phyloP scores from a whole-genome alignment of 805 yeast species.

The Deakozyma indianensis region DNA sequence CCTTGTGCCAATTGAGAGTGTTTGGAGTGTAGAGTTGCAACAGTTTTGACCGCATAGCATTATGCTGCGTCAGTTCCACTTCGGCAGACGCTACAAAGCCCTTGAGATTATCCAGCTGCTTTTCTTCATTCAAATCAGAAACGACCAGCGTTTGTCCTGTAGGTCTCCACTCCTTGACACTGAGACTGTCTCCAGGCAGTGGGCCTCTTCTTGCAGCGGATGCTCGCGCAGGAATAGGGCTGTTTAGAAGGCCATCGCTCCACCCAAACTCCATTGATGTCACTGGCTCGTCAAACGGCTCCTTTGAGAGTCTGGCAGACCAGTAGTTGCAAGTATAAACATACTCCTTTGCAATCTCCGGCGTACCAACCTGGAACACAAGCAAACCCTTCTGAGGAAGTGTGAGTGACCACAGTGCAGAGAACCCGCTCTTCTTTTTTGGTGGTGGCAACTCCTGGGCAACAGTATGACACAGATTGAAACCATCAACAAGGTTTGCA shows the following conservation, averaged over 20 bases:
- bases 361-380: conserved; percentile 51
- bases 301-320: conserved; percentile 75
- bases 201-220: conserved; percentile 1
- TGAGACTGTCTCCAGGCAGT: conserved; percentile 14
- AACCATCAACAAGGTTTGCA: conserved; percentile 41
- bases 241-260: conserved; percentile 20
- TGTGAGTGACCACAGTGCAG: conserved; percentile 38
- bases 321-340: conserved; percentile 76
- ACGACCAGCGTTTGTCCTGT: conserved; percentile 18
- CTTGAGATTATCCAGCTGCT: conserved; percentile 28
- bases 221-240: neutral
- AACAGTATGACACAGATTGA: conserved; percentile 34
- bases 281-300: conserved; percentile 58
- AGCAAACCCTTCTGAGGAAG: conserved; percentile 35
- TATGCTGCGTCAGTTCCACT: conserved; percentile 29
- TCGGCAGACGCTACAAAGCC: conserved; percentile 28
- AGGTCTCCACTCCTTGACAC: conserved; percentile 21
- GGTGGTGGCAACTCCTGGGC: conserved; percentile 25
- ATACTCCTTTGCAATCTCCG: conserved; percentile 53
- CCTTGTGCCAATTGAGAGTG: conserved; percentile 14
- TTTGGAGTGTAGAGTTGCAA: conserved; percentile 20
- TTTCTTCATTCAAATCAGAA: conserved; percentile 17
- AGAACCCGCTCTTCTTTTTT: conserved; percentile 22
- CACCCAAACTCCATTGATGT: conserved; percentile 74
- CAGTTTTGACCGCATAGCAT: conserved; percentile 24